Evolutionary conservation across 176 grass and related monocot genomes (phyloP).

Genomic region (Tuctoria greenei): DNA sequence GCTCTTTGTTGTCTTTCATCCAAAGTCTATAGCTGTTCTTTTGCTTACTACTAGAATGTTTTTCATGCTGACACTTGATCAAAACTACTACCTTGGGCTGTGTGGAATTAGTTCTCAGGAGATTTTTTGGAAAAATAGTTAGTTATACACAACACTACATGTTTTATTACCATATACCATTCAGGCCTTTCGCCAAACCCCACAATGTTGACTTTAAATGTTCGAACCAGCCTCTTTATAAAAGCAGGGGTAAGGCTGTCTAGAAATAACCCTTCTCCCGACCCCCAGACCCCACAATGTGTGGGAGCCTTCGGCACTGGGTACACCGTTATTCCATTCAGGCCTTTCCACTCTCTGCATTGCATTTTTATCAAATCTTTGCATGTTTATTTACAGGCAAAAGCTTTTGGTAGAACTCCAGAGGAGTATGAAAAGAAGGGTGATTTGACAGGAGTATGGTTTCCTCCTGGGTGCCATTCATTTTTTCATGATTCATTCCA

Average conservation of each 20-base stretch:
- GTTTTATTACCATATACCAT: neutral
- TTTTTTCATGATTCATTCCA: constrained; percentile 28
- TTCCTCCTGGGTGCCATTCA: constrained; percentile 6
- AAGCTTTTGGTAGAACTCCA: constrained; percentile 77
- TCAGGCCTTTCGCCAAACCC: too few relatives aligned
- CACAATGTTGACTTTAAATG: too few relatives aligned
- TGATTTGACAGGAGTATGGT: constrained; percentile 70
- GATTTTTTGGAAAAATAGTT: constrained; percentile 6
- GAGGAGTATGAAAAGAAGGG: constrained; percentile 87
- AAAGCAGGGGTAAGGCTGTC: too few relatives aligned
- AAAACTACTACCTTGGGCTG: neutral
- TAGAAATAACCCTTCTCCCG: too few relatives aligned
- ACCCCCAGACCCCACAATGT: too few relatives aligned
- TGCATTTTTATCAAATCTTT: constrained; percentile 11
- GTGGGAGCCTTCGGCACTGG: too few relatives aligned
- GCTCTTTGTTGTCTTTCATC: neutral
- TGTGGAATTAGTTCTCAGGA: constrained; percentile 18
- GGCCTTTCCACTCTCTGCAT: neutral
- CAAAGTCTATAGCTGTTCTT: constrained; percentile 6
- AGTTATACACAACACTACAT: neutral
- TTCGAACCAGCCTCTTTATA: too few relatives aligned
- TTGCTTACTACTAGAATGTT: constrained; percentile 4
- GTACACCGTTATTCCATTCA: too few relatives aligned
- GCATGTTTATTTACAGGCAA: constrained; percentile 62
- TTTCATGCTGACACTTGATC: constrained; percentile 13